Evolutionary conservation across 768 basidiomycete genomes (phyloP).

Genomic region (Trametes elegans): DNA sequence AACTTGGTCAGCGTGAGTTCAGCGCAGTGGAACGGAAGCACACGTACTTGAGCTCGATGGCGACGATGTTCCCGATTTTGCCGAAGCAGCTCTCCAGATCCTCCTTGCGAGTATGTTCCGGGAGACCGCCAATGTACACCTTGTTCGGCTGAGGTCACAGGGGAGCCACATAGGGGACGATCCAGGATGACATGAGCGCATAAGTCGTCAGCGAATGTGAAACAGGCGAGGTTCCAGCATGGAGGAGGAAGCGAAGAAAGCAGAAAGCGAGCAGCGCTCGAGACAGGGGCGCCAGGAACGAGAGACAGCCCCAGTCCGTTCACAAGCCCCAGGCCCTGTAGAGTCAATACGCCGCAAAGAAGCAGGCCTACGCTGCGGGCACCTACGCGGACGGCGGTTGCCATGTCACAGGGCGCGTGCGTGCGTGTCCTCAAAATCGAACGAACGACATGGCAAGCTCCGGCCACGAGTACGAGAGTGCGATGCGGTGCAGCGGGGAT

Average conservation of each 20-base stretch:
- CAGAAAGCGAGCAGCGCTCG: slow-evolving; percentile 1
- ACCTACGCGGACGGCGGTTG: slow-evolving; percentile 8
- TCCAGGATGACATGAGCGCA: slow-evolving; percentile 16
- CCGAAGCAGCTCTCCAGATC: slow-evolving; percentile 86
- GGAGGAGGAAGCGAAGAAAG: slow-evolving; percentile 1
- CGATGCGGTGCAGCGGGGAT: background rate
- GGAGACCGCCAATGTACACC: slow-evolving; percentile 88
- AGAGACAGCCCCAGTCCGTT: slow-evolving; percentile 1
- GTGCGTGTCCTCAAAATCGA: background rate
- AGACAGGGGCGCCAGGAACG: slow-evolving; percentile 3
- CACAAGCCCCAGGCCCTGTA: slow-evolving; percentile 9
- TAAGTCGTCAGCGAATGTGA: slow-evolving; percentile 18
- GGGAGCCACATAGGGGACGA: slow-evolving; percentile 55
- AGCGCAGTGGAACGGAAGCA: background rate
- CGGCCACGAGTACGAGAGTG: slow-evolving; percentile 7
- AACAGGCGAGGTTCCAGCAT: slow-evolving; percentile 14
- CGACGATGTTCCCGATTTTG: slow-evolving; percentile 72
- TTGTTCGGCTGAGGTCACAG: slow-evolving; percentile 78
- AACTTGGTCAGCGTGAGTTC: slow-evolving; percentile 14
- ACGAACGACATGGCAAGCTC: slow-evolving; percentile 17
- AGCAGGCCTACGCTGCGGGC: background rate
- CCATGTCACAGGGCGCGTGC: slow-evolving; percentile 15
- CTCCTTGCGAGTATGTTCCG: slow-evolving; percentile 82
- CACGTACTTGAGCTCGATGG: slow-evolving; percentile 82
- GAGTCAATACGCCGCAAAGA: slow-evolving; percentile 2